These are phyloP conservation scores for Eucalyptus coolabah DNA, from an alignment of 345 rosid species.

Conservation along the genomic window DNA sequence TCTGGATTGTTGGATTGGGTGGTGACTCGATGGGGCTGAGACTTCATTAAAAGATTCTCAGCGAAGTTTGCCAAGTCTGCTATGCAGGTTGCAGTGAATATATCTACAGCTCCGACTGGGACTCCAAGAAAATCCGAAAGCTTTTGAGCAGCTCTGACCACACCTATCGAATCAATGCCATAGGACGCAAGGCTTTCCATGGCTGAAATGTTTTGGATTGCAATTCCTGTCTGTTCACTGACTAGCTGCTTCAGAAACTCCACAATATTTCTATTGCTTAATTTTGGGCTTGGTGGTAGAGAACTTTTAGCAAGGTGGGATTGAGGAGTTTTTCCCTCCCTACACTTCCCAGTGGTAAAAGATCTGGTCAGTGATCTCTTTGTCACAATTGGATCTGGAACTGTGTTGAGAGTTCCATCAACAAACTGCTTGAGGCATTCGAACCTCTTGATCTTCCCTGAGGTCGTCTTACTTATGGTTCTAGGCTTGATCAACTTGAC, in stretches of 20 bases:
- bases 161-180: constrained; percentile 63
- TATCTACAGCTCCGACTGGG: constrained; percentile 60
- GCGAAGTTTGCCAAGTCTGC: constrained; percentile 54
- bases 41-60: constrained; percentile 31
- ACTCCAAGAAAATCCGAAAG: constrained; percentile 53
- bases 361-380: constrained; percentile 19
- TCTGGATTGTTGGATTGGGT: constrained; percentile 8
- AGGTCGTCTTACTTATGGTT: constrained; percentile 56
- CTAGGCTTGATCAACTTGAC: constrained; percentile 48
- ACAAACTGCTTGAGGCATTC: constrained; percentile 52
- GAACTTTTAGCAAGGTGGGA: constrained; percentile 8
- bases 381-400: constrained; percentile 22
- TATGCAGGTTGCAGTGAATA: constrained; percentile 57
- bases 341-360: constrained; percentile 32
- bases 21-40: constrained; percentile 20
- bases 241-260: constrained; percentile 35
- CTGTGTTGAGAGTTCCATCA: constrained; percentile 30
- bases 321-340: constrained; percentile 28
- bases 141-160: constrained; percentile 66
- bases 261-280: constrained; percentile 26
- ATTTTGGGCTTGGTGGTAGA: constrained; percentile 4
- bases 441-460: constrained; percentile 68
- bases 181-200: constrained; percentile 44
- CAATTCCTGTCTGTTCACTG: constrained; percentile 39
- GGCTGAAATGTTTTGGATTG: constrained; percentile 21